These are phyloP conservation scores for Lasiodiplodia gonubiensis DNA, from an alignment of 2,329 filamentous ascomycete species.

Conservation along the genomic window DNA sequence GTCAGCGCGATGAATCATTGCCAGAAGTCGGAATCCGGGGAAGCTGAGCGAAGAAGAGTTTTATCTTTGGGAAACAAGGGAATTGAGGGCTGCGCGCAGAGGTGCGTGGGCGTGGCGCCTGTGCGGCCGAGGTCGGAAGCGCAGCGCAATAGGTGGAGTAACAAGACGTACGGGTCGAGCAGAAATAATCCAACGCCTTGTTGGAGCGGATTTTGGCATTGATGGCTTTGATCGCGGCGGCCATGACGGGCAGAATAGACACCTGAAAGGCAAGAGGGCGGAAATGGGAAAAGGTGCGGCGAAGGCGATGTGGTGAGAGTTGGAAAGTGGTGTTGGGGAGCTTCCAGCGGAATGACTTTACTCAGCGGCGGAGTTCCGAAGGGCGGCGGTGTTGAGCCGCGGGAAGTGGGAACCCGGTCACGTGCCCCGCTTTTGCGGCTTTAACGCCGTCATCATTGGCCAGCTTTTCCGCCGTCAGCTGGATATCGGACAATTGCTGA, in stretches of 20 bases:
- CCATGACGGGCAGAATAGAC: slow-evolving; percentile 47
- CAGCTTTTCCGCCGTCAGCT: neutral
- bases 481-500: neutral
- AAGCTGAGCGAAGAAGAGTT: neutral
- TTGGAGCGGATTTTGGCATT: slow-evolving; percentile 60
- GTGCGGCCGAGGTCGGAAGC: slow-evolving; percentile 28
- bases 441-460: slow-evolving; percentile 15
- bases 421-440: slow-evolving; percentile 14
- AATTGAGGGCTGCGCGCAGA: neutral
- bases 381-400: slow-evolving; percentile 20
- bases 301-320: slow-evolving; percentile 12
- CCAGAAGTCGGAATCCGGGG: neutral
- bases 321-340: slow-evolving; percentile 22
- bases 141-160: slow-evolving; percentile 16
- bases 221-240: slow-evolving; percentile 59
- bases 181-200: slow-evolving; percentile 58
- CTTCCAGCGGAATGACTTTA: slow-evolving; percentile 19
- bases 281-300: neutral
- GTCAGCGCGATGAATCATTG: slow-evolving; percentile 1
- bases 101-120: neutral
- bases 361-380: slow-evolving; percentile 25
- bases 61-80: neutral
- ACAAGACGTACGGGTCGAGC: slow-evolving; percentile 58
- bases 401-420: slow-evolving; percentile 16
- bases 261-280: slow-evolving; percentile 14